Percentiles rank a stretch among this genome's conserved stretches.
These are phyloP conservation scores for Malassezia psittaci DNA, from an alignment of 1,284 basidiomycete genomes.

Conservation along the genomic window DNA sequence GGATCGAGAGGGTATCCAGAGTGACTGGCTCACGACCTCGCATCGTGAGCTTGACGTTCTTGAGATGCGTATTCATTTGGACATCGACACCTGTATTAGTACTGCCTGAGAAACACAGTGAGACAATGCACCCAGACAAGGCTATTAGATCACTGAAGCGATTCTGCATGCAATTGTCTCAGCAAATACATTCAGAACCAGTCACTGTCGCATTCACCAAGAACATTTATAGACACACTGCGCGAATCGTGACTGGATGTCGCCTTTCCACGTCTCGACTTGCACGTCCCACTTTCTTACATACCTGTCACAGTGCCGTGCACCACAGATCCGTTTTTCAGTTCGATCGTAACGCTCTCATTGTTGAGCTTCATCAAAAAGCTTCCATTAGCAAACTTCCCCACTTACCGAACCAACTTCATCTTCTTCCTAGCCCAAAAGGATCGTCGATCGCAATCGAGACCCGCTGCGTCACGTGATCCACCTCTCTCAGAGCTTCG, in stretches of 20 bases:
- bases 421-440: conserved; percentile 21
- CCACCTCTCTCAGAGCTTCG: too few relatives aligned
- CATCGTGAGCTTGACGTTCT: conserved; percentile 89
- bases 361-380: conserved; percentile 99
- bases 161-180: too few relatives aligned
- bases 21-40: conserved; percentile 69
- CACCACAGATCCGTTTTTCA: conserved; percentile 92
- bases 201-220: too few relatives aligned
- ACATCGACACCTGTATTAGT: conserved; percentile 38
- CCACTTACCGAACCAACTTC: conserved; percentile 45
- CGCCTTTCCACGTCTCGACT: too few relatives aligned
- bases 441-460: background rate
- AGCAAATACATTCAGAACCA: too few relatives aligned
- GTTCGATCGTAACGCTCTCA: conserved; percentile 94
- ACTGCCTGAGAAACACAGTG: too few relatives aligned
- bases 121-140: too few relatives aligned
- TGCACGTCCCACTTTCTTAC: conserved; percentile 24
- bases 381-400: conserved; percentile 50
- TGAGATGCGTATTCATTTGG: conserved; percentile 86
- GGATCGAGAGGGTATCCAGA: conserved; percentile 50
- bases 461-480: conserved; percentile 6
- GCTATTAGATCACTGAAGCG: too few relatives aligned
- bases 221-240: too few relatives aligned
- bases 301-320: conserved; percentile 93
- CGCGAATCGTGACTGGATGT: too few relatives aligned